Evolutionary conservation across 306 rosid species (phyloP).

Genomic region (Cucumis cinereus): DNA sequence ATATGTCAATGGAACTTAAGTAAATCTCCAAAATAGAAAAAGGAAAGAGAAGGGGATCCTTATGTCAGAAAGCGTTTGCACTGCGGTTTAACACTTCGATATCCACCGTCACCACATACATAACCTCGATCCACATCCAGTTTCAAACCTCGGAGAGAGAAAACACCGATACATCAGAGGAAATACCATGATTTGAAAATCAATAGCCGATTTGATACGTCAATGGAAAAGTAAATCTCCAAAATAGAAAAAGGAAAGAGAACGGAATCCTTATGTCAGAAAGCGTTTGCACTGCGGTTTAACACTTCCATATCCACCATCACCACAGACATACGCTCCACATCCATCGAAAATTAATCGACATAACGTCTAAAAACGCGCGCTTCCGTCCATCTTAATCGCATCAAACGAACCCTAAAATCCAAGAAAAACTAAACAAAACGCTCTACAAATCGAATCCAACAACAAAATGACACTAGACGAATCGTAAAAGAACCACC

Average conservation of each 20-base stretch:
- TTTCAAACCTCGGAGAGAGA: background rate
- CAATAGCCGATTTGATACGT: background rate
- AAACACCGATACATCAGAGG: background rate
- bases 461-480: background rate
- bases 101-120: background rate
- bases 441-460: background rate
- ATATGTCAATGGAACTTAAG: too few species aligned
- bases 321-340: too few species aligned
- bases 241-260: too few species aligned
- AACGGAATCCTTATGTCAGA: too few species aligned
- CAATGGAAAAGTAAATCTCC: too few species aligned
- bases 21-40: too few species aligned
- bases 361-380: background rate
- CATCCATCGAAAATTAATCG: background rate
- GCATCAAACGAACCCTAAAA: constrained; percentile 3
- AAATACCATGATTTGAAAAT: background rate
- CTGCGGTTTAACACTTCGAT: background rate
- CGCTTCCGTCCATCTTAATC: background rate
- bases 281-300: background rate
- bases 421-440: background rate
- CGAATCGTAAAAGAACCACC: background rate
- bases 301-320: background rate
- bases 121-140: too few species aligned
- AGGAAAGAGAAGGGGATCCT: too few species aligned
- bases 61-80: background rate